phyloP scores from a whole-genome alignment of 352 stramenopile genomes.

The Paralagenidium karlingii region DNA sequence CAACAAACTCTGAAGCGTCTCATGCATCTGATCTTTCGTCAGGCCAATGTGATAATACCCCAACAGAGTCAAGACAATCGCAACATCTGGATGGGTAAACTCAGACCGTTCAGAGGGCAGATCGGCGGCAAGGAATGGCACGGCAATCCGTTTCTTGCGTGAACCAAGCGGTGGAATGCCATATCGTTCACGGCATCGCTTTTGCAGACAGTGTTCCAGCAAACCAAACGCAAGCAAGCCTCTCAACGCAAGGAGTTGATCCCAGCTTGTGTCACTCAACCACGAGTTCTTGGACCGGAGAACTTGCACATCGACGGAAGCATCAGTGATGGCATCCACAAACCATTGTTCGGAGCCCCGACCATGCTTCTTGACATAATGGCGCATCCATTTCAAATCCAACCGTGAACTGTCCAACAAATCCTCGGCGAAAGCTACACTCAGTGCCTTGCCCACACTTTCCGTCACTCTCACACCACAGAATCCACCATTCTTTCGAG shows the following conservation, averaged over 20 bases:
- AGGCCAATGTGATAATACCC: slow-evolving; percentile 80
- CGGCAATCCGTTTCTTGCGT: slow-evolving; percentile 55
- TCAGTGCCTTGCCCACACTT: slow-evolving; percentile 14
- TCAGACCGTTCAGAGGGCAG: slow-evolving; percentile 71
- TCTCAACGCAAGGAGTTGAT: slow-evolving; percentile 45
- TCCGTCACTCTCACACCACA: too few relatives aligned
- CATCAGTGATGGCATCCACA: slow-evolving; percentile 19
- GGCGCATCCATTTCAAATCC: slow-evolving; percentile 49
- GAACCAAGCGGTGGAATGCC: slow-evolving; percentile 26
- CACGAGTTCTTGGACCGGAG: too few relatives aligned
- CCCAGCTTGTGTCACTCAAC: slow-evolving; percentile 6
- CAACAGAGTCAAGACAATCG: slow-evolving; percentile 68
- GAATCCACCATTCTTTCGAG: too few relatives aligned
- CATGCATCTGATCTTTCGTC: slow-evolving; percentile 22
- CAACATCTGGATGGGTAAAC: slow-evolving; percentile 82
- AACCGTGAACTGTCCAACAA: slow-evolving; percentile 45
- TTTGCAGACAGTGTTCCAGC: slow-evolving; percentile 74
- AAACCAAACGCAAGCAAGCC: slow-evolving; percentile 66
- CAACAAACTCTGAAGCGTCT: slow-evolving; percentile 41
- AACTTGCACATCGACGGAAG: slow-evolving; percentile 11
- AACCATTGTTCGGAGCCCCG: slow-evolving; percentile 8
- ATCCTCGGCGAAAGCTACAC: slow-evolving; percentile 31
- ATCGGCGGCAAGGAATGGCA: slow-evolving; percentile 79
- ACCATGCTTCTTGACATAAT: slow-evolving; percentile 7
- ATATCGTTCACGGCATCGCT: slow-evolving; percentile 74